A percentile compares a stretch with the other conserved stretches of the same genome.
phyloP scores from a whole-genome alignment of 1,284 basidiomycete species.

The Irpex sp. region DNA sequence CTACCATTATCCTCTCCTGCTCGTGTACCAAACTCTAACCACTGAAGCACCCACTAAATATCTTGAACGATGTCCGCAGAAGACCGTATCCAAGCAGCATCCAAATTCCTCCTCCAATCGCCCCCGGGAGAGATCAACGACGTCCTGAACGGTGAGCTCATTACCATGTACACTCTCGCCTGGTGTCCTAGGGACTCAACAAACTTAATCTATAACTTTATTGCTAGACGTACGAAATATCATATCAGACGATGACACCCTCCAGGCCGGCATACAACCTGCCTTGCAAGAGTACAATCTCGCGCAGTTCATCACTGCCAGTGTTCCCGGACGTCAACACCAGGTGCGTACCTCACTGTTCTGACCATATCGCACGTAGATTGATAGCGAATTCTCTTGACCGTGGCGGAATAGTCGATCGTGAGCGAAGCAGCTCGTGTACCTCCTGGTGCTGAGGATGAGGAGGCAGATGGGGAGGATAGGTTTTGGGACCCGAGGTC shows the following conservation, averaged over 20 bases:
- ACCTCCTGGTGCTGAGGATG: constrained; percentile 16
- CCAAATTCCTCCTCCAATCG: constrained; percentile 80
- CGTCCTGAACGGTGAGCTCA: constrained; percentile 74
- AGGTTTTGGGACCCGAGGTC: constrained; percentile 82
- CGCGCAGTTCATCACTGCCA: constrained; percentile 81
- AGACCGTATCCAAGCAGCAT: constrained; percentile 68
- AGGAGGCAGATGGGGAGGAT: constrained; percentile 39
- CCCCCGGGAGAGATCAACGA: constrained; percentile 96
- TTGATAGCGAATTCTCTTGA: too few relatives aligned
- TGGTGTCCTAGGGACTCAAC: constrained; percentile 11
- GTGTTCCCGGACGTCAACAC: constrained; percentile 68
- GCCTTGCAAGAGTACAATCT: constrained; percentile 82
- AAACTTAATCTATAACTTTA: neutral
- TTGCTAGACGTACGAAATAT: constrained; percentile 83
- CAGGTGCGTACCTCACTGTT: constrained; percentile 46
- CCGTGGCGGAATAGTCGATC: constrained; percentile 76
- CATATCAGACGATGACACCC: constrained; percentile 77
- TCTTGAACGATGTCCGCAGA: constrained; percentile 45
- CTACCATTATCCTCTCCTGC: too few relatives aligned
- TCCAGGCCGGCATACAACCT: constrained; percentile 75
- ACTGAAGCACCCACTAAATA: neutral
- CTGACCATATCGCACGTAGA: neutral
- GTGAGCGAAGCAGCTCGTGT: constrained; percentile 67
- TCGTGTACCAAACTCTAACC: too few relatives aligned
- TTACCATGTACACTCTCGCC: neutral